Evolutionary conservation across 129 eudicot species (phyloP).

Genomic region (Saposhnikovia divaricata): DNA sequence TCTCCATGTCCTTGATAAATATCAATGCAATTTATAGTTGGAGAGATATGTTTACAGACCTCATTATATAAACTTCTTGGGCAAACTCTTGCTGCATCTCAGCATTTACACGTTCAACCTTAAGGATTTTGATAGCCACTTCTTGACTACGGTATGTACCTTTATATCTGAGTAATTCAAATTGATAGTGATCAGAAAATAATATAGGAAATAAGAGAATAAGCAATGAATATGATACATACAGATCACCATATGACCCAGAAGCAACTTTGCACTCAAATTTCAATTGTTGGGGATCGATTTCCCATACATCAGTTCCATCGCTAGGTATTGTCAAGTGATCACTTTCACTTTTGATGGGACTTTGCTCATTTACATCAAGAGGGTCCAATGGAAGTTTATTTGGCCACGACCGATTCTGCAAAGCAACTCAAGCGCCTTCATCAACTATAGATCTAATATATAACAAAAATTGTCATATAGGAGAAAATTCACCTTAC

Average conservation of each 20-base stretch:
- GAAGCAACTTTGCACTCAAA: slow-evolving; percentile 86
- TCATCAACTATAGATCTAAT: neutral
- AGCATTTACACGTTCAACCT: slow-evolving; percentile 68
- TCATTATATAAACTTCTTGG: slow-evolving; percentile 95
- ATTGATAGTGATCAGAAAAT: slow-evolving; percentile 5
- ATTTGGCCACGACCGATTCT: slow-evolving; percentile 62
- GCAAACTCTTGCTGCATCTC: slow-evolving; percentile 87
- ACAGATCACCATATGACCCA: slow-evolving; percentile 97
- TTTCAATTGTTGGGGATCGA: slow-evolving; percentile 59
- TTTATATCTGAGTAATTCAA: slow-evolving; percentile 53
- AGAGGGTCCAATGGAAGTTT: slow-evolving; percentile 35
- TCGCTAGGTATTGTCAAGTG: slow-evolving; percentile 75
- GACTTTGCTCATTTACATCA: slow-evolving; percentile 42
- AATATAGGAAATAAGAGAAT: neutral
- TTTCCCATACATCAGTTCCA: slow-evolving; percentile 98
- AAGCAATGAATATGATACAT: slow-evolving; percentile 23
- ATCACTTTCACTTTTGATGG: slow-evolving; percentile 31
- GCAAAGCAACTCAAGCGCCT: slow-evolving; percentile 19
- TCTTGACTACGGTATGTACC: slow-evolving; percentile 93
- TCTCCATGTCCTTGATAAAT: neutral
- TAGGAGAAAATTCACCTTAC: neutral
- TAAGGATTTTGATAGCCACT: slow-evolving; percentile 92
- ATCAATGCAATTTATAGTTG: neutral
- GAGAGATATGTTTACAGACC: slow-evolving; percentile 35
- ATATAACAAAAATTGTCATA: neutral